Conservation (phyloP, 73 alveolate genomes). For the Symbiodinium natans region DNA sequence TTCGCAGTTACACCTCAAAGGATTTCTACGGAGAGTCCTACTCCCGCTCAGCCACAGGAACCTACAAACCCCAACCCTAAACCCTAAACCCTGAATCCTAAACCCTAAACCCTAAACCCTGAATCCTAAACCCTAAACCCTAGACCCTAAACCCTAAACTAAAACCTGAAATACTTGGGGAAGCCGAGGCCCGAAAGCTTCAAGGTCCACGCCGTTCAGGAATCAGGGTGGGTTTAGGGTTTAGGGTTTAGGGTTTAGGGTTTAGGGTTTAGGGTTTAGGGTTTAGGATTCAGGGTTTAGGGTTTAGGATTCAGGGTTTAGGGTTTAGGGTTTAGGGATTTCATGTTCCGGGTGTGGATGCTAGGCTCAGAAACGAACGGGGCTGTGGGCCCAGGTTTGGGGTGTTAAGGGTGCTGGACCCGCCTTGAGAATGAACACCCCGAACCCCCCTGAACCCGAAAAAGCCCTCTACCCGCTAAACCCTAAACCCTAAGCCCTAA, state of each 20-base stretch:
- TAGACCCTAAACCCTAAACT: background rate
- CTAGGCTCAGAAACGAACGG: too few relatives aligned
- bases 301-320: too few relatives aligned
- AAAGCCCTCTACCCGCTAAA: background rate
- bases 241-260: background rate
- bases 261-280: background rate
- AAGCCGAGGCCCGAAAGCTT: too few relatives aligned
- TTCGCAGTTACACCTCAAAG: background rate
- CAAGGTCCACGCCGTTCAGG: too few relatives aligned
- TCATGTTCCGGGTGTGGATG: too few relatives aligned
- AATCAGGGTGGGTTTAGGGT: background rate
- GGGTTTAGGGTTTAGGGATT: too few relatives aligned
- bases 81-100: too few relatives aligned
- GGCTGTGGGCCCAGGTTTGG: background rate
- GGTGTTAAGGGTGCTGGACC: background rate
- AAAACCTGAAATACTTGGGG: background rate
- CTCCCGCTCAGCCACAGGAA: too few relatives aligned
- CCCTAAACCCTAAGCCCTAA: background rate
- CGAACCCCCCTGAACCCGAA: background rate
- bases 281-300: background rate
- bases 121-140: background rate
- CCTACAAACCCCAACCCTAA: too few relatives aligned
- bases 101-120: background rate
- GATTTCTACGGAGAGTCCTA: background rate
- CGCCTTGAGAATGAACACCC: background rate